A percentile compares a stretch with the other conserved stretches of the same genome.
Conservation (phyloP, 768 basidiomycete genomes). For the Chlorophyllum brunneum region DNA sequence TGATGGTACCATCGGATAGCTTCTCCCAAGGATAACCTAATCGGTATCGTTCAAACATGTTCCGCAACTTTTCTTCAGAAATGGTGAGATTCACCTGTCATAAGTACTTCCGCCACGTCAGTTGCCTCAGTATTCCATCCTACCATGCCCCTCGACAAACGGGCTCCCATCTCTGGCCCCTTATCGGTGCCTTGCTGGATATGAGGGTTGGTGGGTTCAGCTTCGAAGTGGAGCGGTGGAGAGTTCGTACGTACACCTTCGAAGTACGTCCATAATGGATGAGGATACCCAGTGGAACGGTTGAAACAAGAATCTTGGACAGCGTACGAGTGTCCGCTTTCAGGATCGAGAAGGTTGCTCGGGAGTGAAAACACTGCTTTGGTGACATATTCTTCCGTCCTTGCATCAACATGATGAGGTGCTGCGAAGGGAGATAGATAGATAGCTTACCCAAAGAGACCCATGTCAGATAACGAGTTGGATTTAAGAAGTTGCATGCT, state of each 20-base stretch:
- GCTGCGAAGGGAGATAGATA: not conserved
- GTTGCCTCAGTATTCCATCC: conserved; percentile 28
- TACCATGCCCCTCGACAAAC: conserved; percentile 30
- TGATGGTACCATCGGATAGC: conserved; percentile 18
- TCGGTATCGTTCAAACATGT: no score
- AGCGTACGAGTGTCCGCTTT: no score
- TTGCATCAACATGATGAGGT: no score
- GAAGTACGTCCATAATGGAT: no score
- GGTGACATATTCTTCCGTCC: no score
- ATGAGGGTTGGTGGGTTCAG: not conserved
- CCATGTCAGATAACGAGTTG: conserved; percentile 22
- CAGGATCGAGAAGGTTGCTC: no score
- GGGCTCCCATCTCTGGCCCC: conserved; percentile 11
- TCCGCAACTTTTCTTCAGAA: not conserved
- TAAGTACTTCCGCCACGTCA: conserved; percentile 22
- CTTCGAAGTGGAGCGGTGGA: not conserved
- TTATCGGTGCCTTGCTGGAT: not conserved
- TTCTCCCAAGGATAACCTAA: conserved; percentile 25
- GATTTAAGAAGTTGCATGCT: conserved; percentile 27
- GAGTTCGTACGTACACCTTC: conserved; percentile 14
- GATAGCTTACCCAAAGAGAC: conserved; percentile 20
- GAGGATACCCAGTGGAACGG: no score
- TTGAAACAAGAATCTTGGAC: no score
- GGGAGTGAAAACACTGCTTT: no score
- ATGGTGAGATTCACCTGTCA: not conserved